Conservation (phyloP, 73 alveolate species). For the Tetrahymena malaccensis region DNA sequence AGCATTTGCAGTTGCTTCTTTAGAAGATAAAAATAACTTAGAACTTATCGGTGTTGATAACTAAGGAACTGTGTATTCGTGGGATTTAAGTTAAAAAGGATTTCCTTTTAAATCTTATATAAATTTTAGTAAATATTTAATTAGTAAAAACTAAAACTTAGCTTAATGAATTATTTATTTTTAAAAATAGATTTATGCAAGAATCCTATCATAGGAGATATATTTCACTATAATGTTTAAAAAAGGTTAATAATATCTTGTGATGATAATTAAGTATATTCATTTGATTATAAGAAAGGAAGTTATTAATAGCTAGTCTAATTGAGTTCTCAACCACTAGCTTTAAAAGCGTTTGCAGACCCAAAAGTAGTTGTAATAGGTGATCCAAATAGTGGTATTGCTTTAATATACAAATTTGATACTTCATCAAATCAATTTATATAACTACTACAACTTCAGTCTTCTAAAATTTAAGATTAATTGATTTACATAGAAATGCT, state of each 20-base stretch:
- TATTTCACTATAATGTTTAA: neutral
- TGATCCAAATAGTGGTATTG: too few relatives aligned
- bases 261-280: neutral
- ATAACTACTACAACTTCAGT: too few relatives aligned
- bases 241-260: neutral
- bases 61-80: neutral
- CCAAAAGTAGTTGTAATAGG: neutral
- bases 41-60: neutral
- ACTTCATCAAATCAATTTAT: too few relatives aligned
- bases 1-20: neutral
- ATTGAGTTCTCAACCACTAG: too few relatives aligned
- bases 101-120: neutral
- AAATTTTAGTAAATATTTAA: neutral
- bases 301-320: neutral
- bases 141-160: too few relatives aligned
- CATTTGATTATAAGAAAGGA: neutral
- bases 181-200: neutral
- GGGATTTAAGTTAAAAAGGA: neutral
- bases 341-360: neutral
- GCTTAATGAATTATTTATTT: too few relatives aligned
- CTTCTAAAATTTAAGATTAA: too few relatives aligned
- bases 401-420: too few relatives aligned
- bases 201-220: neutral
- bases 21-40: neutral
- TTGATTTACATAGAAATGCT: too few relatives aligned